Percentiles rank a stretch among this genome's conserved stretches.
Conservation (phyloP, 2,329 filamentous ascomycete species). For the Seiridium cupressi region DNA sequence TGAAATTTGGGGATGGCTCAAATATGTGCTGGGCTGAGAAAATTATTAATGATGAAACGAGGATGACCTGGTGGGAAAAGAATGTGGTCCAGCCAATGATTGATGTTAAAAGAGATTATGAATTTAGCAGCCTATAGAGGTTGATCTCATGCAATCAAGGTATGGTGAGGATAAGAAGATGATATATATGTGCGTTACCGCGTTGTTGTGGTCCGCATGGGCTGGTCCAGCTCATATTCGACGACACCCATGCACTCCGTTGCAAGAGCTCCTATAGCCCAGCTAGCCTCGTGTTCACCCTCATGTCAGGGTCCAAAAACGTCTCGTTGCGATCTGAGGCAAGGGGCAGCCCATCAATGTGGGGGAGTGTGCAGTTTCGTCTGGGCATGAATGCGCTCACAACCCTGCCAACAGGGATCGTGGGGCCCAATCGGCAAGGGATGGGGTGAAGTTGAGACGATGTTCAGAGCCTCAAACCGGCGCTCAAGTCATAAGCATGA, state of each 20-base stretch:
- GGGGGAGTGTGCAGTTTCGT: background rate
- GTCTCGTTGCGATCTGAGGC: conserved; percentile 4
- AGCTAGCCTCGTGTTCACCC: background rate
- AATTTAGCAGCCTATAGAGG: background rate
- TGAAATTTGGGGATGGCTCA: background rate
- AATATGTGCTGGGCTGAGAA: background rate
- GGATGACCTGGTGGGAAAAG: background rate
- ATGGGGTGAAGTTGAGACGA: conserved; percentile 2
- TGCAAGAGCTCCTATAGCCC: background rate
- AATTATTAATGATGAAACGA: background rate
- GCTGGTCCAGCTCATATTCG: background rate
- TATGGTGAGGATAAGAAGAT: no score
- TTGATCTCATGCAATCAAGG: background rate
- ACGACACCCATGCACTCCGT: background rate
- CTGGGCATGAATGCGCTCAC: background rate
- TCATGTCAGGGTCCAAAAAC: background rate
- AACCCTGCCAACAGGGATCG: background rate
- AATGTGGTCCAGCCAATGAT: background rate
- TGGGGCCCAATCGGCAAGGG: background rate
- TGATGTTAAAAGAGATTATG: background rate
- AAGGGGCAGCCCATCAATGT: conserved; percentile 1
- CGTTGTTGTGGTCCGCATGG: background rate
- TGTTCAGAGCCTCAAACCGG: background rate
- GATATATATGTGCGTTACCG: background rate
- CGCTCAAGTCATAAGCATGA: background rate